A percentile compares a stretch with the other conserved stretches of the same genome.
phyloP scores from a whole-genome alignment of 192 early-diverging fungal genomes.

The Entophlyctis helioformis region DNA sequence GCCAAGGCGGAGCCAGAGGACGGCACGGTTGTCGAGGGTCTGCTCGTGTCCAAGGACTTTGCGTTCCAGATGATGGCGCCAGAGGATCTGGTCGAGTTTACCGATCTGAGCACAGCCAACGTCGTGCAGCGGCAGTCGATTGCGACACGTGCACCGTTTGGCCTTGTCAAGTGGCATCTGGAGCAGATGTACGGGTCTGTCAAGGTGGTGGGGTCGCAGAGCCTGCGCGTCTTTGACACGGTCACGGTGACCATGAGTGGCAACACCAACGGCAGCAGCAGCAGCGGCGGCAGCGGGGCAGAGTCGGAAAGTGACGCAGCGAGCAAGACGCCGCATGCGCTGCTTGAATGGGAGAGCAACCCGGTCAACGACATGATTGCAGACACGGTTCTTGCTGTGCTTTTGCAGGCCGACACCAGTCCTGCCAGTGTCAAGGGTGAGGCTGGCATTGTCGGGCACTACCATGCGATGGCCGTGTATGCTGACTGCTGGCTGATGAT shows the following conservation, averaged over 20 bases:
- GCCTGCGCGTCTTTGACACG: conserved; percentile 52
- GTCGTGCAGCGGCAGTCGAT: conserved; percentile 70
- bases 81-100: conserved; percentile 71
- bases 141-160: conserved; percentile 60
- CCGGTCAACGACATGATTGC: conserved; percentile 92
- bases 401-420: conserved; percentile 72
- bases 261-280: conserved; percentile 49
- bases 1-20: conserved; percentile 64
- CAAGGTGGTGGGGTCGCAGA: conserved; percentile 22
- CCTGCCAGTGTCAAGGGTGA: conserved; percentile 79
- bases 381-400: conserved; percentile 79
- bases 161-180: conserved; percentile 77
- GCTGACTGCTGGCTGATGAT: too few relatives aligned
- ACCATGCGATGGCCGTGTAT: too few relatives aligned
- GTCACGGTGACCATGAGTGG: conserved; percentile 59
- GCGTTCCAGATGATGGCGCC: conserved; percentile 76
- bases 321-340: too few relatives aligned
- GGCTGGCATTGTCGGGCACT: too few relatives aligned
- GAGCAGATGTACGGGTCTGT: conserved; percentile 88
- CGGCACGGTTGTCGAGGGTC: conserved; percentile 52
- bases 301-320: too few relatives aligned
- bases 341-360: conserved; percentile 86
- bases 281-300: too few relatives aligned
- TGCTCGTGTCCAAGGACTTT: conserved; percentile 84
- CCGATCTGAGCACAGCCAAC: conserved; percentile 60